Evolutionary conservation across 2,329 filamentous ascomycete species (phyloP).

Genomic region (Fusarium domesticum): DNA sequence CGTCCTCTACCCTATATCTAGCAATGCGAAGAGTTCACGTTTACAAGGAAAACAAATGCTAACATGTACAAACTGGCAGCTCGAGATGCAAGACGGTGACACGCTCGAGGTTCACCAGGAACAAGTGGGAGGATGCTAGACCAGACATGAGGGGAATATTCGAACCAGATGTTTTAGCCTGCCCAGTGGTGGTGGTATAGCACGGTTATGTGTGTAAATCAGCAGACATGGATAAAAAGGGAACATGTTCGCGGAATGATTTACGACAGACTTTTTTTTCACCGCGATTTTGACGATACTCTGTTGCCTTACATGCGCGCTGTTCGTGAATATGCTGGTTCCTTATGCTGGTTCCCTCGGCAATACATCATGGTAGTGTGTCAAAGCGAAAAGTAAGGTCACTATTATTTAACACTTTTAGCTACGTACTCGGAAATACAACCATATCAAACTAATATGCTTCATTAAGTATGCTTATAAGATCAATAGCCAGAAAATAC

Average conservation of each 20-base stretch:
- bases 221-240: conserved; percentile 15
- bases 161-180: conserved; percentile 1
- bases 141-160: conserved; percentile 2
- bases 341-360: no score
- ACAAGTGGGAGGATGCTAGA: conserved; percentile 76
- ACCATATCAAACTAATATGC: not conserved
- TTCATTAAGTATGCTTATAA: not conserved
- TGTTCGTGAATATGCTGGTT: not conserved
- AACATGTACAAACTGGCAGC: conserved; percentile 53
- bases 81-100: conserved; percentile 96
- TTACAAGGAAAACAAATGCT: conserved; percentile 5
- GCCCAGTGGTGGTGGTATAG: not conserved
- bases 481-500: not conserved
- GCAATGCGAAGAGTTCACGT: not conserved
- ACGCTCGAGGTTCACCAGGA: conserved; percentile 97
- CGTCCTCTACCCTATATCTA: conserved; percentile 40
- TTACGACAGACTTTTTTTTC: conserved; percentile 29
- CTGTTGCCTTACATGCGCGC: not conserved
- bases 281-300: conserved; percentile 24
- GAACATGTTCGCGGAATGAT: conserved; percentile 22
- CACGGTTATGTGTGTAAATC: conserved; percentile 21
- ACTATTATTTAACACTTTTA: no score
- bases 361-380: no score
- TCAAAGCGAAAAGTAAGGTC: no score
- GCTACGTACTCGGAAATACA: no score